These are phyloP conservation scores for Exophiala oligosperma DNA, from an alignment of 2,329 filamentous ascomycete genomes.

Conservation along the genomic window DNA sequence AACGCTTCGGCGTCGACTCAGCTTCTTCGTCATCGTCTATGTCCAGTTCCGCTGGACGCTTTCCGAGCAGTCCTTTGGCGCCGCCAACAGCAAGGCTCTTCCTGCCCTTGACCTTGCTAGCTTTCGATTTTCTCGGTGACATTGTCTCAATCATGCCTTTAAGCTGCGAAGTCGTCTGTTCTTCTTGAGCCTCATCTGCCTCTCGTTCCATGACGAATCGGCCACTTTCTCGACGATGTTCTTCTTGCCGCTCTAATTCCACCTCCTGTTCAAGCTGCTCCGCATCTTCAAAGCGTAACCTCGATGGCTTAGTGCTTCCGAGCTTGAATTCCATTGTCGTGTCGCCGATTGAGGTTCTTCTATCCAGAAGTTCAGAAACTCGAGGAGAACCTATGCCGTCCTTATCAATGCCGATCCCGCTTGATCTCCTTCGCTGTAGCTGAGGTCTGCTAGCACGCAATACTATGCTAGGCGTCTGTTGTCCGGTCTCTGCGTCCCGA, in stretches of 20 bases:
- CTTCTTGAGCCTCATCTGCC: conserved; percentile 52
- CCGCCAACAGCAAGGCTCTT: conserved; percentile 78
- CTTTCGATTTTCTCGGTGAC: conserved; percentile 63
- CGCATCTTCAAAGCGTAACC: conserved; percentile 67
- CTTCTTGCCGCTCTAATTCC: conserved; percentile 61
- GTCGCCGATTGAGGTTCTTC: conserved; percentile 70
- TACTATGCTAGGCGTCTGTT: conserved; percentile 63
- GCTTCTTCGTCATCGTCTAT: conserved; percentile 60
- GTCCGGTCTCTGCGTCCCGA: conserved; percentile 54
- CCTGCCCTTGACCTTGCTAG: conserved; percentile 61
- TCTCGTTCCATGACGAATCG: conserved; percentile 58
- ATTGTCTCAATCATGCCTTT: conserved; percentile 76
- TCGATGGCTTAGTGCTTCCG: conserved; percentile 40
- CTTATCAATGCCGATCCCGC: conserved; percentile 69
- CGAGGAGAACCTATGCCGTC: conserved; percentile 73
- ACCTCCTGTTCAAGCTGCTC: conserved; percentile 62
- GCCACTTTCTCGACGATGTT: conserved; percentile 62
- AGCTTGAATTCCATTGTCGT: conserved; percentile 64
- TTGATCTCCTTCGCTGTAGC: conserved; percentile 56
- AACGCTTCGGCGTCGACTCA: conserved; percentile 60
- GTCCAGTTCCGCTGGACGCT: conserved; percentile 71
- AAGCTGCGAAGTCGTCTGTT: conserved; percentile 65
- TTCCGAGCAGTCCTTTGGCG: conserved; percentile 71
- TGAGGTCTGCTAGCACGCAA: conserved; percentile 52
- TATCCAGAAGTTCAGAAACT: conserved; percentile 69